These are phyloP conservation scores for Cymbopogon flexuosus DNA, from an alignment of 202 grass and related monocot genomes.

Conservation along the genomic window DNA sequence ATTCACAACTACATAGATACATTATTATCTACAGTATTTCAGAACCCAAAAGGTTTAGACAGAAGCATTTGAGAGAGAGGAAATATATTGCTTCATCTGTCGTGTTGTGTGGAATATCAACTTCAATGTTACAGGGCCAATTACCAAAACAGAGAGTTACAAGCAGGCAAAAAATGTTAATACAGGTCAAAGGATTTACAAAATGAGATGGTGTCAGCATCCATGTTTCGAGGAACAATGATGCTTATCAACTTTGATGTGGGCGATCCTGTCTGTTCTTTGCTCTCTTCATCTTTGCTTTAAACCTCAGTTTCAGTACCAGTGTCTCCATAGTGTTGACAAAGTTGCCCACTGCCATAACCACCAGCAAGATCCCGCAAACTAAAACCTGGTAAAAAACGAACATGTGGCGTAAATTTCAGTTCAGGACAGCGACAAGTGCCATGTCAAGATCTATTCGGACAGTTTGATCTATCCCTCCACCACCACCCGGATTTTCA, in stretches of 20 bases:
- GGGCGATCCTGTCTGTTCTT: conserved; percentile 57
- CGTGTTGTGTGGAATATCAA: neutral
- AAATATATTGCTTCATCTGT: neutral
- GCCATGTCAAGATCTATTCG: neutral
- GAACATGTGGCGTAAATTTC: neutral
- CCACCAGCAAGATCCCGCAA: conserved; percentile 81
- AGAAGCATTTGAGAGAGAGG: neutral
- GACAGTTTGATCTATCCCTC: neutral
- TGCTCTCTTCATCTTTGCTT: conserved; percentile 91
- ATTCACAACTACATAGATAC: neutral
- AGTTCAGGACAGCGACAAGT: neutral
- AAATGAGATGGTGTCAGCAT: conserved; percentile 24
- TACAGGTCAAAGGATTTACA: conserved; percentile 43
- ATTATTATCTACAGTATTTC: neutral
- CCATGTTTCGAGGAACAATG: neutral
- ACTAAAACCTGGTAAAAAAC: conserved; percentile 54
- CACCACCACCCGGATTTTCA: conserved; percentile 4
- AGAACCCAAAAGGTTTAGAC: neutral
- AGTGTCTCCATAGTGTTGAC: conserved; percentile 82
- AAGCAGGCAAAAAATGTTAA: conserved; percentile 34
- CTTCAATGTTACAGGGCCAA: neutral
- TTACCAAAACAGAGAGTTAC: conserved; percentile 26
- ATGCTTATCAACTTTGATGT: conserved; percentile 31
- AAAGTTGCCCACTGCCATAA: conserved; percentile 97
- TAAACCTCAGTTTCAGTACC: conserved; percentile 74